phyloP scores from a whole-genome alignment of 164 flowering plant genomes.

The Stephania japonica region DNA sequence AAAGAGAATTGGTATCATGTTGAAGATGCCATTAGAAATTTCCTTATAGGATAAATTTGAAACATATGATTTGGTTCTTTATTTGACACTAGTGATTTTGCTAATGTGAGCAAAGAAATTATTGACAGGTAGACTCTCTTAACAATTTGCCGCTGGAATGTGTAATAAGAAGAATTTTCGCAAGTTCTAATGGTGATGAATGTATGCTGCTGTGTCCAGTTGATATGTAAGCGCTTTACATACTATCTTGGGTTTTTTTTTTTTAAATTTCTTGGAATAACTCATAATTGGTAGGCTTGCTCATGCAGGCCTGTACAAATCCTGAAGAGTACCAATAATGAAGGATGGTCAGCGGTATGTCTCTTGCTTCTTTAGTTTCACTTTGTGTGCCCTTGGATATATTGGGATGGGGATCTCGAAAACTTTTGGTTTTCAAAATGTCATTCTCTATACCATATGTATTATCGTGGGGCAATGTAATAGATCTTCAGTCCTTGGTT shows the following conservation, averaged over 20 bases:
- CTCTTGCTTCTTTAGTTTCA: slow-evolving; percentile 11
- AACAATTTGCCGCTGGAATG: slow-evolving; percentile 80
- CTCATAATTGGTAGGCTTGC: slow-evolving; percentile 12
- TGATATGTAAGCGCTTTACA: slow-evolving; percentile 62
- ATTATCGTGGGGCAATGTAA: background rate
- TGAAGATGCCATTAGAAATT: background rate
- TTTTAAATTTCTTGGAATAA: background rate
- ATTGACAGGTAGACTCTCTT: slow-evolving; percentile 72
- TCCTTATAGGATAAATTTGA: background rate
- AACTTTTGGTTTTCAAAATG: background rate
- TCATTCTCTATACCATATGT: background rate
- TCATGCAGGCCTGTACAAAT: slow-evolving; percentile 86
- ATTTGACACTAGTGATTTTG: background rate
- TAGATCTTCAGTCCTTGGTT: background rate
- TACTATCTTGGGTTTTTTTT: background rate
- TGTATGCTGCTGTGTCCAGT: slow-evolving; percentile 91
- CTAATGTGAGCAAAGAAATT: slow-evolving; percentile 9
- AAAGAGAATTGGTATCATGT: too few relatives aligned
- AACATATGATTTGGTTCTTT: background rate
- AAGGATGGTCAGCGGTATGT: slow-evolving; percentile 96
- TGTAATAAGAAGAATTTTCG: slow-evolving; percentile 75
- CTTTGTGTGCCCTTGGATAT: background rate
- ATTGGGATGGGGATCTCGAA: background rate
- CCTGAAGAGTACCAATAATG: slow-evolving; percentile 79
- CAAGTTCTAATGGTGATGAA: slow-evolving; percentile 63